Percentiles rank a stretch among this genome's conserved stretches.
Conservation (phyloP, 2,329 filamentous ascomycete species). For the Cladosporium sphaerospermum region DNA sequence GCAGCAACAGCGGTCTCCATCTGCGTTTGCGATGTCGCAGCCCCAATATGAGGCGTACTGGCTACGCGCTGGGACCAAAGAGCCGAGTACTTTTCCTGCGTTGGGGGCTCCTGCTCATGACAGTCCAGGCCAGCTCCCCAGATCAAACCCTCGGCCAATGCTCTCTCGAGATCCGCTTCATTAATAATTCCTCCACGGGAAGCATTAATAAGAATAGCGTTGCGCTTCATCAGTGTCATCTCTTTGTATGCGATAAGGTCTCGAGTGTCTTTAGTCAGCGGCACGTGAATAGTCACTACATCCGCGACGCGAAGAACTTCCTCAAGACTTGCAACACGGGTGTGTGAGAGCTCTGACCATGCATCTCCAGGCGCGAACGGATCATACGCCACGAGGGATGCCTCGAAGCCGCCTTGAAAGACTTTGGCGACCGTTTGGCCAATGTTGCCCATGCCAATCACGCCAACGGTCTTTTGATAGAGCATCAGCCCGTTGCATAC, state of each 20-base stretch:
- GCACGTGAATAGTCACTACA: conserved; percentile 31
- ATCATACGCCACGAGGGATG: conserved; percentile 30
- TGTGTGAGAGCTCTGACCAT: conserved; percentile 23
- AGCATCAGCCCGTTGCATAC: conserved; percentile 35
- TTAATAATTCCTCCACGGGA: conserved; percentile 30
- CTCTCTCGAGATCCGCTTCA: conserved; percentile 23
- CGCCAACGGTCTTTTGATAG: conserved; percentile 29
- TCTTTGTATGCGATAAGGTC: conserved; percentile 27
- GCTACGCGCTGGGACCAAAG: conserved; percentile 26
- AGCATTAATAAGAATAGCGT: conserved; percentile 28
- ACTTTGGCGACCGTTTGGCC: conserved; percentile 29
- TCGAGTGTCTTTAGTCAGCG: conserved; percentile 24
- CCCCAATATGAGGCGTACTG: conserved; percentile 43
- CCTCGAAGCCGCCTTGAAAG: conserved; percentile 27
- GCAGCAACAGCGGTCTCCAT: conserved; percentile 32
- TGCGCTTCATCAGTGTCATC: conserved; percentile 23
- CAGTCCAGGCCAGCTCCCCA: conserved; percentile 29
- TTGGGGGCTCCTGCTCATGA: conserved; percentile 26
- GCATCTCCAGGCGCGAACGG: conserved; percentile 23
- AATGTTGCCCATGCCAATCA: conserved; percentile 36
- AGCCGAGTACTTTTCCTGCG: conserved; percentile 20
- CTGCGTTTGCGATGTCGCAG: conserved; percentile 37
- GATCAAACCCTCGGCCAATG: conserved; percentile 20
- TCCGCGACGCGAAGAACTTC: conserved; percentile 27
- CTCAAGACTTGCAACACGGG: conserved; percentile 20